Base-by-base conservation (phyloP, 2,329 filamentous ascomycete species). In the Ascochyta pisi region DNA sequence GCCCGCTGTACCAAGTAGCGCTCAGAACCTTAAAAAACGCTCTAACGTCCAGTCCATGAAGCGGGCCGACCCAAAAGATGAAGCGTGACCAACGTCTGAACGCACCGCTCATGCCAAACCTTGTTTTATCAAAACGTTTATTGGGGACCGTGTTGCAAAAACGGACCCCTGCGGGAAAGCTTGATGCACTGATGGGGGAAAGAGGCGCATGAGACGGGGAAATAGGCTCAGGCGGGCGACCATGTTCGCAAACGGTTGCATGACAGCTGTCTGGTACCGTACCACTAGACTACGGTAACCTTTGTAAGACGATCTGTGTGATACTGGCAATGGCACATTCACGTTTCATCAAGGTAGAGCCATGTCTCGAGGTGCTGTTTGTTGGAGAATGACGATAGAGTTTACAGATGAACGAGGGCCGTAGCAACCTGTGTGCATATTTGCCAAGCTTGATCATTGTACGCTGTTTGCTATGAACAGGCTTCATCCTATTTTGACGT, bases 51-150 rank as follows among this genome's bases (percentile, higher is more conserved):
- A 44, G 24, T 40, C 40, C n/a, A 33, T 51, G 19, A 47, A n/a
- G 50, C 60, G 60, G 60, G 55, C 51, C 57, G 55, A 58, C 39
- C 57, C 52, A 50, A 58, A 51, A 40, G 33, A 48, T 42, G 52
- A 55, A 41, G 54, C 46, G 35, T 54, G 41, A 41, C 40, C 24
- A 38, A 39, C 29, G 29, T 31, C 29, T 31, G 29, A 13, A 31
- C 35, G 34, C 29, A 33, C 22, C 19, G 29, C 31, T 26, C 37
- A 46, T 10, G 39, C 13, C 41, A 42, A 24, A 37, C 27, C 46
- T 46, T 42, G 22, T 41, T 29, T n/a, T 35, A 35, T 26, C 24
- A 50, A 50, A 55, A 53, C 54, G 48, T 50, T 47, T 38, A 22
- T 19, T 4, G 26, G 7, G 27, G 7, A 13, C 29, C 29, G 29